These are phyloP conservation scores for Trichosporon coremiiforme DNA, from an alignment of 1,284 basidiomycete genomes.

Conservation along the genomic window DNA sequence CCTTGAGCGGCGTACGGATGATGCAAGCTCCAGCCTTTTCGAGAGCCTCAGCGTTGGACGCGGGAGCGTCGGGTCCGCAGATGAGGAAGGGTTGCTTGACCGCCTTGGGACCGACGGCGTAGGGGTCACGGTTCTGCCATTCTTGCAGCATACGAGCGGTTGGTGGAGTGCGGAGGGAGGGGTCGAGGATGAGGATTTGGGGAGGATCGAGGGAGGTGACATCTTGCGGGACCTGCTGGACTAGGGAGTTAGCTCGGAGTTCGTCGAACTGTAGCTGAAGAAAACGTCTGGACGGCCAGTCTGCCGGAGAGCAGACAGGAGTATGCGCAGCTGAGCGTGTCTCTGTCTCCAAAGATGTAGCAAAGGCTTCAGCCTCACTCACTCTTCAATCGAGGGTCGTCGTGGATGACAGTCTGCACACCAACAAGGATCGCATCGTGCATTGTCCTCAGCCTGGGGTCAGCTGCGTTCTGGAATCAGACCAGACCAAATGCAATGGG, in stretches of 20 bases:
- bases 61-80: constrained; percentile 53
- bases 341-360: no score
- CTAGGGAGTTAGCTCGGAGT: constrained; percentile 25
- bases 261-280: background rate
- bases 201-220: constrained; percentile 59
- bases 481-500: no score
- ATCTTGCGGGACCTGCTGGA: constrained; percentile 43
- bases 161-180: constrained; percentile 67
- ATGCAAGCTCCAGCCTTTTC: constrained; percentile 53
- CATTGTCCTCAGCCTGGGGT: constrained; percentile 73
- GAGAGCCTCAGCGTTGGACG: constrained; percentile 35
- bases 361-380: constrained; percentile 40
- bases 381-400: constrained; percentile 93
- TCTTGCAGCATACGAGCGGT: constrained; percentile 69
- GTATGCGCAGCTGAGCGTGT: no score
- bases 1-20: constrained; percentile 46
- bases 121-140: constrained; percentile 25
- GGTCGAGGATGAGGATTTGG: constrained; percentile 82
- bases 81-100: constrained; percentile 79
- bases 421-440: constrained; percentile 93
- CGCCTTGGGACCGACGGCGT: constrained; percentile 54
- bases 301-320: no score
- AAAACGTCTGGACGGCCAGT: background rate
- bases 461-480: background rate
- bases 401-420: constrained; percentile 84